Evolutionary conservation across 2,329 filamentous ascomycete genomes (phyloP).

Genomic region (Diaporthe aspalathi): DNA sequence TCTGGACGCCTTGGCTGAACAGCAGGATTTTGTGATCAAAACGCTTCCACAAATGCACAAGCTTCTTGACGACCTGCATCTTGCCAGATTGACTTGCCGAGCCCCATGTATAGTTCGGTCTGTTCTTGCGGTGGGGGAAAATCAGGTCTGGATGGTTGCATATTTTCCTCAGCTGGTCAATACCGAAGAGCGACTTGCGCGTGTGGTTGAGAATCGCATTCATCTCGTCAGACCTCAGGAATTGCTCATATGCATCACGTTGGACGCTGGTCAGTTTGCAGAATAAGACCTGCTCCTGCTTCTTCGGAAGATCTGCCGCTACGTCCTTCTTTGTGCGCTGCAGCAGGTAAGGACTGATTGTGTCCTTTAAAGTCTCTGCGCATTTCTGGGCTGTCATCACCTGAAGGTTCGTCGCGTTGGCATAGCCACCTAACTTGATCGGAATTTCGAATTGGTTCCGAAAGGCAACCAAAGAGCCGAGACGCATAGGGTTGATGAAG

Average conservation of each 20-base stretch:
- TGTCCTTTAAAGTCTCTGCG: conserved; percentile 91
- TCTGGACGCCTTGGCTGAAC: conserved; percentile 93
- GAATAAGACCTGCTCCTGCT: conserved; percentile 95
- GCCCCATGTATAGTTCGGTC: conserved; percentile 81
- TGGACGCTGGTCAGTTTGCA: conserved; percentile 89
- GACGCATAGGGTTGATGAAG: conserved; percentile 95
- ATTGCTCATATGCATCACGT: conserved; percentile 81
- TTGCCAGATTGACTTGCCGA: conserved; percentile 86
- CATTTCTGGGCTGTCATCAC: conserved; percentile 95
- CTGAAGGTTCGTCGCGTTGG: conserved; percentile 92
- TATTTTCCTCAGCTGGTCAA: conserved; percentile 93
- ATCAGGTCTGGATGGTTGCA: conserved; percentile 96
- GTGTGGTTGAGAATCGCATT: conserved; percentile 80
- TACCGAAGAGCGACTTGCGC: conserved; percentile 85
- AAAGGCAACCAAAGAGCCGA: conserved; percentile 92
- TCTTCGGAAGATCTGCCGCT: conserved; percentile 91
- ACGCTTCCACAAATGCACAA: conserved; percentile 89
- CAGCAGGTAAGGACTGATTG: conserved; percentile 91
- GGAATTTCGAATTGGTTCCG: conserved; percentile 92
- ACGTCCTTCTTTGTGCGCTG: conserved; percentile 95
- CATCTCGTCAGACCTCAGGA: conserved; percentile 86
- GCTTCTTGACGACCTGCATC: conserved; percentile 91
- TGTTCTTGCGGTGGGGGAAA: conserved; percentile 67
- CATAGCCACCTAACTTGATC: conserved; percentile 92
- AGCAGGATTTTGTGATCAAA: conserved; percentile 92